These are phyloP conservation scores for Ganoderma lucidum DNA, from an alignment of 1,284 basidiomycete species.

Conservation along the genomic window DNA sequence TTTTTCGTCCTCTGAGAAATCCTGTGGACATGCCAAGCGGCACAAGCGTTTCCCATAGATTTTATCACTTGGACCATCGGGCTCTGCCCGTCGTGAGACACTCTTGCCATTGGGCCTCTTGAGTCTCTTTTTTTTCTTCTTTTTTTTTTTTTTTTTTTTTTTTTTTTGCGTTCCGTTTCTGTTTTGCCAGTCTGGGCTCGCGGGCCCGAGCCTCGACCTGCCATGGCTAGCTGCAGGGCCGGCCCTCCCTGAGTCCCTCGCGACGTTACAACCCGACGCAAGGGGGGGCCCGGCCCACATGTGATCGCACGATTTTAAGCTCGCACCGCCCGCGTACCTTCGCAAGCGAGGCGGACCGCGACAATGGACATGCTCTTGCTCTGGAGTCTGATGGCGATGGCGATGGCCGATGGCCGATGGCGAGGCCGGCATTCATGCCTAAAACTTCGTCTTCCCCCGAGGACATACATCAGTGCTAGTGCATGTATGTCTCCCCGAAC, in stretches of 20 bases:
- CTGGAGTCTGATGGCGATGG: background rate
- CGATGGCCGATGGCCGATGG: background rate
- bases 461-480: background rate
- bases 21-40: no score
- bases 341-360: background rate
- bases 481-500: no score
- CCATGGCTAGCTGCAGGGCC: background rate
- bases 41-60: no score
- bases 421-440: background rate
- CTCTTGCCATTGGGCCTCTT: no score
- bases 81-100: no score
- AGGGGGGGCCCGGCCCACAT: background rate
- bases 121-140: no score
- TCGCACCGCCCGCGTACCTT: background rate
- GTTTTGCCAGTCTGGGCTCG: background rate
- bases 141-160: no score
- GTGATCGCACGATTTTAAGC: background rate
- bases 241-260: background rate
- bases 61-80: no score
- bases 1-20: no score
- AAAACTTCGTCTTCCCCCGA: background rate
- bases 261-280: background rate
- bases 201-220: background rate
- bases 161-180: background rate
- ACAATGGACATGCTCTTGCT: no score